Evolutionary conservation across 768 basidiomycete genomes (phyloP).

Genomic region (Boletus eberwhitei): DNA sequence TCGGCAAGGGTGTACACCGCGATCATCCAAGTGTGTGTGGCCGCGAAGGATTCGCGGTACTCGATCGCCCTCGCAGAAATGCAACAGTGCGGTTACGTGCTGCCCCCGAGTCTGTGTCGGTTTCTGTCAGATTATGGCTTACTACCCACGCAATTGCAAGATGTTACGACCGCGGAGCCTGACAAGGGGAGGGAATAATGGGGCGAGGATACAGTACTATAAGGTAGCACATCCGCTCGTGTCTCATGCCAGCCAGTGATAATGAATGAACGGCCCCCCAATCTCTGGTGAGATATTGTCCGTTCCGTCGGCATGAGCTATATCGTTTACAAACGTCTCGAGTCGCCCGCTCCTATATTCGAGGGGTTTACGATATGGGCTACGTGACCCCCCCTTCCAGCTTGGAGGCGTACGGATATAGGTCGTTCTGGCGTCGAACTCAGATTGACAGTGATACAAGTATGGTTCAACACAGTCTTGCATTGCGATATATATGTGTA

Average conservation of each 20-base stretch:
- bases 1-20: constrained; percentile 52
- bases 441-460: background rate
- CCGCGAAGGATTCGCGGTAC: constrained; percentile 57
- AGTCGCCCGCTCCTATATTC: too few species aligned
- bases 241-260: background rate
- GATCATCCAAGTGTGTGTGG: constrained; percentile 57
- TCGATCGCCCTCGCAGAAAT: constrained; percentile 69
- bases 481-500: constrained; percentile 34
- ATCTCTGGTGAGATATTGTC: background rate
- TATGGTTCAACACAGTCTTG: constrained; percentile 26
- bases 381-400: background rate
- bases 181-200: background rate
- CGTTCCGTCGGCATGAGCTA: background rate
- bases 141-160: background rate
- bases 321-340: background rate
- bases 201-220: background rate
- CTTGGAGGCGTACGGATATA: constrained; percentile 1
- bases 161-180: background rate
- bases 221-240: background rate
- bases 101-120: constrained; percentile 30
- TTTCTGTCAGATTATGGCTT: constrained; percentile 29
- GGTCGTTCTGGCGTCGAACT: constrained; percentile 2
- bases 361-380: background rate
- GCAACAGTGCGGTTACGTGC: constrained; percentile 52
- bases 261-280: background rate